A percentile compares a stretch with the other conserved stretches of the same genome.
Evolutionary conservation across 1,284 basidiomycete species (phyloP).

Genomic region (Malassezia slooffiae): DNA sequence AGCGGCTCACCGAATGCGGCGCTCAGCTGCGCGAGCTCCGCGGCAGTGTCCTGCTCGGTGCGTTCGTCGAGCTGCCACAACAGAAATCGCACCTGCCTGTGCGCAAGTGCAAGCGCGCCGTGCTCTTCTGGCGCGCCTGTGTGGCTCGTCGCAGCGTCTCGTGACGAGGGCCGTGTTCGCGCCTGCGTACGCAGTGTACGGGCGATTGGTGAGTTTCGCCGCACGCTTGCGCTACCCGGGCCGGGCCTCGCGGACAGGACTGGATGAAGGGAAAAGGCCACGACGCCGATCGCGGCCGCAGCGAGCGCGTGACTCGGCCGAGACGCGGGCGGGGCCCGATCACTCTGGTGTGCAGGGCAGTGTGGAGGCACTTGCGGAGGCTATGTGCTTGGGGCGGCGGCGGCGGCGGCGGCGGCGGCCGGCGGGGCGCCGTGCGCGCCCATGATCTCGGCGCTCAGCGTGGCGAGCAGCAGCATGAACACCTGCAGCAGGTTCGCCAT

Average conservation of each 20-base stretch:
- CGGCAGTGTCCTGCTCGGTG: conserved; percentile 2
- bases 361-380: no score
- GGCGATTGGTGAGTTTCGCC: conserved; percentile 22
- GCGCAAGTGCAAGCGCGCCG: conserved; percentile 59
- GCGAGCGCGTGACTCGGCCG: no score
- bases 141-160: conserved; percentile 1
- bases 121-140: conserved; percentile 53
- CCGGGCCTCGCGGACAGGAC: no score
- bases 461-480: conserved; percentile 51
- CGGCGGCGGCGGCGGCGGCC: no score
- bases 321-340: no score
- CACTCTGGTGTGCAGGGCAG: no score
- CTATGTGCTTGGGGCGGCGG: no score
- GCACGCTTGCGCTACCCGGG: conserved; percentile 2
- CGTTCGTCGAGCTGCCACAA: conserved; percentile 8
- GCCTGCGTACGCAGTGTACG: conserved; percentile 17
- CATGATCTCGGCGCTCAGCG: conserved; percentile 17
- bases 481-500: conserved; percentile 67
- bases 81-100: conserved; percentile 51
- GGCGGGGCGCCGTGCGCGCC: no score
- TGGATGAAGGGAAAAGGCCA: no score
- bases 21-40: conserved; percentile 8
- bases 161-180: not conserved
- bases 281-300: no score
- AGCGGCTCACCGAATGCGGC: not conserved